phyloP scores from a whole-genome alignment of 2,329 filamentous ascomycete genomes.

The Scorias spongiosa region DNA sequence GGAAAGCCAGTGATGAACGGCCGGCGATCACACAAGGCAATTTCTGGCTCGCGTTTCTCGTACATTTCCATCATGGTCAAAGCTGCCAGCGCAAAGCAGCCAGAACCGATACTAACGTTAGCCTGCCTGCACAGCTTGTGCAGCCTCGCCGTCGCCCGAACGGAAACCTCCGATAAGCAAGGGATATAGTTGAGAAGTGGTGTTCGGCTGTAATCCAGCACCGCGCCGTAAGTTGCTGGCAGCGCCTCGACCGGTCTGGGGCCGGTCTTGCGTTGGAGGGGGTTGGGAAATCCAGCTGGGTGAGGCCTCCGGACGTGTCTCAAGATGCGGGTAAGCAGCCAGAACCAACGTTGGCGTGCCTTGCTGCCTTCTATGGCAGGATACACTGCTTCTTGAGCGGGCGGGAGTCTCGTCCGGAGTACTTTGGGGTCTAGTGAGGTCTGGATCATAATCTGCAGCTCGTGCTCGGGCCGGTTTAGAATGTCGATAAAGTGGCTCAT shows the following conservation, averaged over 20 bases:
- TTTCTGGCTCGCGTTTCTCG: conserved; percentile 18
- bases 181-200: conserved; percentile 25
- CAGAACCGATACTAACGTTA: conserved; percentile 27
- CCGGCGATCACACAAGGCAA: conserved; percentile 14
- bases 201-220: conserved; percentile 24
- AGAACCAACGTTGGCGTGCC: conserved; percentile 32
- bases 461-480: conserved; percentile 17
- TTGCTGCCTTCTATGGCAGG: conserved; percentile 22
- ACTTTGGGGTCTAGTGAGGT: conserved; percentile 6
- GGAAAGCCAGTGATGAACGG: conserved; percentile 32
- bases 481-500: conserved; percentile 25
- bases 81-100: conserved; percentile 30
- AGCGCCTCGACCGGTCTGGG: conserved; percentile 9
- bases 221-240: conserved; percentile 17
- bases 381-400: conserved; percentile 33
- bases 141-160: conserved; percentile 19
- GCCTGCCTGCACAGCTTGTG: conserved; percentile 24
- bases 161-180: conserved; percentile 18
- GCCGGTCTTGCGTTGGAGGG: conserved; percentile 16
- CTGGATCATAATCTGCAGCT: conserved; percentile 11
- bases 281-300: conserved; percentile 27
- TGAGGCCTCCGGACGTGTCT: conserved; percentile 26
- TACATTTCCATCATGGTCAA: conserved; percentile 33
- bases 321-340: conserved; percentile 30
- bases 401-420: conserved; percentile 22